Conservation (phyloP, 2,329 filamentous ascomycete genomes). For the Sphaceloma murrayae region DNA sequence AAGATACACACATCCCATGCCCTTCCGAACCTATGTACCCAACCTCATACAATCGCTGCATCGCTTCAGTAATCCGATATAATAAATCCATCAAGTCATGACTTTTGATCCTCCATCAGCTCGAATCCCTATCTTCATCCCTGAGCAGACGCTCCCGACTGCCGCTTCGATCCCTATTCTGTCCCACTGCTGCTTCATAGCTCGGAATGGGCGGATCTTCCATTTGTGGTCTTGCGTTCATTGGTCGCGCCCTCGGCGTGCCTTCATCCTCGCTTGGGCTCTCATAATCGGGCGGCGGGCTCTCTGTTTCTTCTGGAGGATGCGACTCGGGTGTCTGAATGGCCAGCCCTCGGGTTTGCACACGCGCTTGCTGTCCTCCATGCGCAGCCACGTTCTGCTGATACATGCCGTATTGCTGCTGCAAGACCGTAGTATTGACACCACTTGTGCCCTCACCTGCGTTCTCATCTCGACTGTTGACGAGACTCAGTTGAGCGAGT, state of each 20-base stretch:
- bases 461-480: constrained; percentile 50
- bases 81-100: constrained; percentile 14
- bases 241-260: constrained; percentile 23
- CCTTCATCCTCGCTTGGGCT: constrained; percentile 31
- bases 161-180: not conserved
- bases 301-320: constrained; percentile 25
- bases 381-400: constrained; percentile 23
- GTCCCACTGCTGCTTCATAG: constrained; percentile 63
- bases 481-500: constrained; percentile 70
- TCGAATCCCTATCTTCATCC: not conserved
- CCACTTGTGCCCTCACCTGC: constrained; percentile 62
- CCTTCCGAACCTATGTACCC: constrained; percentile 5
- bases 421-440: constrained; percentile 13
- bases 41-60: constrained; percentile 3
- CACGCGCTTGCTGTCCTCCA: constrained; percentile 12
- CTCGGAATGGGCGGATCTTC: constrained; percentile 62
- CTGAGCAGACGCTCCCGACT: constrained; percentile 7
- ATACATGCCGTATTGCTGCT: constrained; percentile 15
- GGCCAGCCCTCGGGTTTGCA: constrained; percentile 4
- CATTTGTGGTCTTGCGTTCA: constrained; percentile 17
- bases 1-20: too few relatives aligned
- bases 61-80: constrained; percentile 2
- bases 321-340: constrained; percentile 21
- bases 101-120: not conserved
- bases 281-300: constrained; percentile 40